Conservation (phyloP, 1,139 yeast species). For the Yamadazyma spencermartinsiae region DNA sequence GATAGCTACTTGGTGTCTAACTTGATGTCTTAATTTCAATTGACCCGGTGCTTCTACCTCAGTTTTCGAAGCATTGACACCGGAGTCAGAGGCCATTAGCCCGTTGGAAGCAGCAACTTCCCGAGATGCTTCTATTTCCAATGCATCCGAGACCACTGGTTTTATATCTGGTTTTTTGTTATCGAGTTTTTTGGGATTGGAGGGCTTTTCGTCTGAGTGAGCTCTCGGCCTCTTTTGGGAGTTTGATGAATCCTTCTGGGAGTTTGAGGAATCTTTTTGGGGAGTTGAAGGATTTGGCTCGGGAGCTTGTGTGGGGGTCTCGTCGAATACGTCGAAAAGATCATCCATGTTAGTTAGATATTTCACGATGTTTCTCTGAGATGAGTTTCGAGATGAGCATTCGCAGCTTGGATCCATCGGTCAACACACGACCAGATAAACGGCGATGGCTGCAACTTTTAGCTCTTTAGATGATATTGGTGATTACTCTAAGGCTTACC, state of each 20-base stretch:
- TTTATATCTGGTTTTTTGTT: constrained; percentile 31
- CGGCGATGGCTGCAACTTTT: neutral
- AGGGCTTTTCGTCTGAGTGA: constrained; percentile 10
- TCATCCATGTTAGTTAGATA: constrained; percentile 38
- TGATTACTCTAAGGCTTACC: too few relatives aligned
- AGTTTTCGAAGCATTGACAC: constrained; percentile 13
- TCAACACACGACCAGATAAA: neutral
- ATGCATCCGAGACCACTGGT: constrained; percentile 84
- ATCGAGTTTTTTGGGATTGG: constrained; percentile 17
- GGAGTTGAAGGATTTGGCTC: too few relatives aligned
- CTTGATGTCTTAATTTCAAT: constrained; percentile 84
- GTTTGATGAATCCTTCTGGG: too few relatives aligned
- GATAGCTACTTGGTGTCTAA: constrained; percentile 95
- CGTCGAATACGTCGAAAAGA: constrained; percentile 69
- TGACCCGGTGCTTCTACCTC: constrained; percentile 44
- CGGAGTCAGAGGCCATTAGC: constrained; percentile 44
- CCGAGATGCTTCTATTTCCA: constrained; percentile 88
- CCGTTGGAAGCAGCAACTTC: constrained; percentile 84
- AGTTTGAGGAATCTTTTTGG: too few relatives aligned
- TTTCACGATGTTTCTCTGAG: neutral
- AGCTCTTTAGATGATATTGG: too few relatives aligned
- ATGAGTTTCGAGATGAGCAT: neutral
- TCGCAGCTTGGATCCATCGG: neutral
- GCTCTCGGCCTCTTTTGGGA: constrained; percentile 12
- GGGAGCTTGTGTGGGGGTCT: constrained; percentile 47